Evolutionary conservation across 352 stramenopile species (phyloP), one percentile per base, ranked within the genome.

Genomic region (Globisporangium splendens): DNA sequence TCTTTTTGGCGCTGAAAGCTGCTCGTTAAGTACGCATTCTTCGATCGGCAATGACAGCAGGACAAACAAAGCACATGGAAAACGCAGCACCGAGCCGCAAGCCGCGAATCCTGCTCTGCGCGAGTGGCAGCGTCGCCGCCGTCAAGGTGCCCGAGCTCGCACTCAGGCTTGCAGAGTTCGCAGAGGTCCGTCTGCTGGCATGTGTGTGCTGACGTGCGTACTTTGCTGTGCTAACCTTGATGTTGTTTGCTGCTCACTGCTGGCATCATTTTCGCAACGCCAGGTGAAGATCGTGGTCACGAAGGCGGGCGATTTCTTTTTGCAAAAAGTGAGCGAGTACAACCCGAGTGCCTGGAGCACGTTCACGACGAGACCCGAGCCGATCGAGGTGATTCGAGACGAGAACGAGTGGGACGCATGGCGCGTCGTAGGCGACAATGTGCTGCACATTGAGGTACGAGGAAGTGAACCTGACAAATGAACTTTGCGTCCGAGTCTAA

Each of bases 81-180:
- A 38, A 14, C 6, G n/a, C 10, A 24, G 17, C 41, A 12, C 20
- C 21, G 3, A 44, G 3, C 17, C 39, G 39, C 39, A 73, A 68
- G 13, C 83, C 82, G 14, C 72, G 72, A 13, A 73, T 96, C 42
- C 51, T 97, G 57, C 67, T 96, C 55, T 76, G 77, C 35, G 87
- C 78, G 11, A 93, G 80, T 55, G 89, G 88, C 52, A 96, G 86
- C 56, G 89, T 97, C 33, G 88, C 89, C 52, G 83, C 83, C 3
- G 79, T 97, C 44, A 97, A 96, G 62, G 68, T 94, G 41, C 87
- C 89, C 18, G 85, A 96, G 67, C 70, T 96, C 10, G 84, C 80
- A 10, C 63, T 87, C 13, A 71, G 72, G 44, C 69, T 97, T 4
- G 51, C 65, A 7, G 66, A 66, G 43, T 74, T 68, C 7, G 77